Conservation (phyloP, 768 basidiomycete genomes). For the Dictyophora rubrovolvata region DNA sequence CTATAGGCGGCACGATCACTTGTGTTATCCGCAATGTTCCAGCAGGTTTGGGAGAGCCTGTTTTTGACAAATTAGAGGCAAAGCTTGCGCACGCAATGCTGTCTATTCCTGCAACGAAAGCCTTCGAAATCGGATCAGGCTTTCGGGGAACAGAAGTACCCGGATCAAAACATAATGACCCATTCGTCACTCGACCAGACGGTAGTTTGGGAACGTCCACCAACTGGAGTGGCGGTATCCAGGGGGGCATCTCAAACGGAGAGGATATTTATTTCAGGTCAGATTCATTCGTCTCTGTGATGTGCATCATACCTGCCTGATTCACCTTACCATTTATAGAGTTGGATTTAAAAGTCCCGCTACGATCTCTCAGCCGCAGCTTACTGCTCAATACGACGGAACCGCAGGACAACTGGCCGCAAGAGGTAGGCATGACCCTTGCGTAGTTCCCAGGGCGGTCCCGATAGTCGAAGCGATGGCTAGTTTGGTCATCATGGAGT, state of each 20-base stretch:
- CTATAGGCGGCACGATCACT: conserved; percentile 96
- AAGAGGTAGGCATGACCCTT: conserved; percentile 91
- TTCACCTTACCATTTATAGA: conserved; percentile 28
- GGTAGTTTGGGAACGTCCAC: conserved; percentile 75
- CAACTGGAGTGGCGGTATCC: conserved; percentile 96
- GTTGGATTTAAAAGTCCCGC: conserved; percentile 98
- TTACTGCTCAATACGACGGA: conserved; percentile 90
- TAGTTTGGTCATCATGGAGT: conserved; percentile 88
- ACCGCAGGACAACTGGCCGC: conserved; percentile 81
- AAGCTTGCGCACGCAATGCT: conserved; percentile 95
- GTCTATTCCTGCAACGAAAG: conserved; percentile 97
- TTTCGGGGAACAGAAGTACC: conserved; percentile 92
- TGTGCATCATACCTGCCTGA: background rate
- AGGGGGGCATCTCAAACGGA: conserved; percentile 96
- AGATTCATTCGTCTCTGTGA: conserved; percentile 18
- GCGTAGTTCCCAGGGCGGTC: conserved; percentile 93
- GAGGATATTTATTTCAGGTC: conserved; percentile 97
- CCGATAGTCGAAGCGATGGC: conserved; percentile 99
- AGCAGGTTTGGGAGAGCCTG: conserved; percentile 89
- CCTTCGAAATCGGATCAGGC: conserved; percentile 95
- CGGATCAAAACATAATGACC: conserved; percentile 89
- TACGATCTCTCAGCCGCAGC: conserved; percentile 87
- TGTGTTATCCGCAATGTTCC: conserved; percentile 91
- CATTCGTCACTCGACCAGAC: conserved; percentile 54
- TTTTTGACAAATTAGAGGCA: conserved; percentile 98